These are phyloP conservation scores for Schwanniomyces sp. DNA, from an alignment of 805 yeast species.

Conservation along the genomic window DNA sequence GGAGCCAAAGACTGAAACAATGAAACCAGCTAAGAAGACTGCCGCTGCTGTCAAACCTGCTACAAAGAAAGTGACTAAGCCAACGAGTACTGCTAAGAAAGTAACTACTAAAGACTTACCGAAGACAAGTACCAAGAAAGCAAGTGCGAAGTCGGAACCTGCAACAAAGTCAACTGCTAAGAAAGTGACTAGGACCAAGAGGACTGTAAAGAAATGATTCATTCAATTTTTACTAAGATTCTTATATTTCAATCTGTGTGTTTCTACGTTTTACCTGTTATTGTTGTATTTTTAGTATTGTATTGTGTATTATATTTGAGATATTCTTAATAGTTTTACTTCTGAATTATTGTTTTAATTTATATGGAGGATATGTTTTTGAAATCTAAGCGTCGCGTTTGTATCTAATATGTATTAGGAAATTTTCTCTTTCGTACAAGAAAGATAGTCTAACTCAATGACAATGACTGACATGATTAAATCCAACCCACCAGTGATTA, in stretches of 20 bases:
- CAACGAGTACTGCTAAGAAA: constrained; percentile 11
- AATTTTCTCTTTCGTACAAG: not conserved
- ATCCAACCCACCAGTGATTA: constrained; percentile 25
- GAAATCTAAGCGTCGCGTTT: not conserved
- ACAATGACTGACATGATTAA: not conserved
- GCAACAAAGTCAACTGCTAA: constrained; percentile 4
- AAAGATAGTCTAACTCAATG: not conserved
- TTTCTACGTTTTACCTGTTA: not conserved
- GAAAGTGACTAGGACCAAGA: constrained; percentile 3
- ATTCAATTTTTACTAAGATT: not conserved
- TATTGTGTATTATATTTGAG: constrained; percentile 1
- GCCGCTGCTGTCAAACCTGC: constrained; percentile 26
- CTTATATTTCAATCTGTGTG: not conserved
- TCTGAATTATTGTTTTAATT: constrained; percentile 1
- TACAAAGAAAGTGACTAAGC: constrained; percentile 10
- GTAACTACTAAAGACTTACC: constrained; percentile 10
- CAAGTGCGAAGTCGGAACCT: not conserved
- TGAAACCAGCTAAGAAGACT: constrained; percentile 18
- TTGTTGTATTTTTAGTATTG: constrained; percentile 2
- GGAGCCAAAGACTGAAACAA: constrained; percentile 17
- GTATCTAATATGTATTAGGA: not conserved
- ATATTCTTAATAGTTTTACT: not conserved
- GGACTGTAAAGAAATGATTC: constrained; percentile 1
- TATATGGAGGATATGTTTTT: constrained; percentile 2
- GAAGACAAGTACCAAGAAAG: constrained; percentile 9